phyloP scores from a whole-genome alignment of 768 basidiomycete species.

The Russula brevipes region DNA sequence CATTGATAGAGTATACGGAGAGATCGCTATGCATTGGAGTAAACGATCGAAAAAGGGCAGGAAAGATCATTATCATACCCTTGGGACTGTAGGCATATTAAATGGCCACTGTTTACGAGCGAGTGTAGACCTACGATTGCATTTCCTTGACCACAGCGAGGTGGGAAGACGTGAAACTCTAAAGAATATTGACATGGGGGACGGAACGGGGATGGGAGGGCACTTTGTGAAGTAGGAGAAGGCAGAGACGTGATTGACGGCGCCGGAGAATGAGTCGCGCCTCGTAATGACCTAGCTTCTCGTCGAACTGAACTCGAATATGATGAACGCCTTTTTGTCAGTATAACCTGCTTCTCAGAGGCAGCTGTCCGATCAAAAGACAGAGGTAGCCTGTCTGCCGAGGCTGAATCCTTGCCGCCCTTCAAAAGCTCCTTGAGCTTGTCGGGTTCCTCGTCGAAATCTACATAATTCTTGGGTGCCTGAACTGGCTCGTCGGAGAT shows the following conservation, averaged over 20 bases:
- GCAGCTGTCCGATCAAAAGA: conserved; percentile 31
- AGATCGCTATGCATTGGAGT: conserved; percentile 41
- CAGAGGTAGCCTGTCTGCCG: conserved; percentile 33
- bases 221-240: conserved; percentile 10
- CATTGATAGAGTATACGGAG: conserved; percentile 48
- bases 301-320: conserved; percentile 28
- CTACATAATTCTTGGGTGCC: conserved; percentile 73
- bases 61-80: conserved; percentile 45
- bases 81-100: conserved; percentile 55
- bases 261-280: conserved; percentile 35
- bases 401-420: conserved; percentile 38
- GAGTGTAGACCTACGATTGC: conserved; percentile 45
- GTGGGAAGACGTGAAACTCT: conserved; percentile 43
- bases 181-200: conserved; percentile 22
- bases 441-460: conserved; percentile 76
- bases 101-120: conserved; percentile 38
- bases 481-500: conserved; percentile 65
- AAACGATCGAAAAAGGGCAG: neutral
- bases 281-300: conserved; percentile 43
- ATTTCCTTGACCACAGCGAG: conserved; percentile 36
- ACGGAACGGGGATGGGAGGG: conserved; percentile 19
- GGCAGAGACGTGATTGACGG: conserved; percentile 9
- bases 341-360: conserved; percentile 28
- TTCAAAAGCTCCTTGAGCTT: conserved; percentile 71
- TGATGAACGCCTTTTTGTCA: conserved; percentile 11